Evolutionary conservation across 352 stramenopile species (phyloP), one percentile per base, ranked within the genome.

Genomic region (Globisporangium carolinianum): DNA sequence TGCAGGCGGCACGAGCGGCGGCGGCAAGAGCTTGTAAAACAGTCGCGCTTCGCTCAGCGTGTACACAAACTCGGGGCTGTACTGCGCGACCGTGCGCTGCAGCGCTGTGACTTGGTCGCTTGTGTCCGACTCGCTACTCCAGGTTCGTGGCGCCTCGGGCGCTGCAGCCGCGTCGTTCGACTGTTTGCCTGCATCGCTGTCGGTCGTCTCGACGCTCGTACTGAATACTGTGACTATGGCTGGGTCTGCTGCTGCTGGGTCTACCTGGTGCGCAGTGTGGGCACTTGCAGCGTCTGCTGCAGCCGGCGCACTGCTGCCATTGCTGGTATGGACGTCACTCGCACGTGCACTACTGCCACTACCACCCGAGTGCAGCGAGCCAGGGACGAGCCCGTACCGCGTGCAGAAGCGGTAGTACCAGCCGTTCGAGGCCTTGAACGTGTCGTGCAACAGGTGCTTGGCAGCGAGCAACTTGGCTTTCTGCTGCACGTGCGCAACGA

Each of bases 351-450:
- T 32, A 32, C 24, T 38, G 24, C 17, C 70, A 54, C 58, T 35
- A 15, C 59, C 45, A 2, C 37, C 46, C n/a, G 57, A 50, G 49
- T 67, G 61, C 11, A 86, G 49, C 7, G 70, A 69, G 4, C 68
- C 63, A 2, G 68, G 67, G 3, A 73, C 71, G 53, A 88, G 68
- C 9, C 78, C 75, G 38, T 85, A 88, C n/a, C 80, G 76, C 12
- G 72, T 66, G 48, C 76, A 86, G 58, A 90, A 90, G 53, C 80
- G 78, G 53, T 88, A 87, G 61, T 90, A 90, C 80, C 80, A 90
- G 5, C 80, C 80, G 49, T 88, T 88, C 6, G 77, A 90, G 3
- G 80, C 80, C 52, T 80, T 81, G 47, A 83, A 85, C 18, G 56
- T 55, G 24, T 75, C 69, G 51, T 69, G 72, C 63, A 72, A 69